Evolutionary conservation across 1,284 basidiomycete genomes (phyloP).

Genomic region (Malassezia slooffiae): DNA sequence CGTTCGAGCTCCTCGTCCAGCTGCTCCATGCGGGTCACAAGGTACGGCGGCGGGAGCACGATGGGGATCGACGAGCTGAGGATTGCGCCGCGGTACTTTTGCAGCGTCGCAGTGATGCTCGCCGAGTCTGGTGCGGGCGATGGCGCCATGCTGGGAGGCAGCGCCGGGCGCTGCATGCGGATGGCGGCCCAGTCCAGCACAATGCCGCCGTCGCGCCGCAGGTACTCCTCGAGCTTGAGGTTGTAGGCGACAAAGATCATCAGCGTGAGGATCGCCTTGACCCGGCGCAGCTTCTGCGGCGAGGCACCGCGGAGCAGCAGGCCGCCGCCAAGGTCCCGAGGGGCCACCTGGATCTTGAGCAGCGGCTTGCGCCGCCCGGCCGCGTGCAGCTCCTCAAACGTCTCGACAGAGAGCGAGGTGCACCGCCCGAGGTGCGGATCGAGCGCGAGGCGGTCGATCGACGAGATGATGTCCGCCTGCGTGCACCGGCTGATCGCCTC

Average conservation of each 20-base stretch:
- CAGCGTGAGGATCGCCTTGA: slow-evolving; percentile 86
- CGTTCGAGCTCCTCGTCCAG: slow-evolving; percentile 1
- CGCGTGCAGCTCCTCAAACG: slow-evolving; percentile 63
- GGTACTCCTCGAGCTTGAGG: slow-evolving; percentile 80
- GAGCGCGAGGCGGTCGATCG: slow-evolving; percentile 82
- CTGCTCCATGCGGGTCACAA: slow-evolving; percentile 24
- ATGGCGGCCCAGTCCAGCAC: slow-evolving; percentile 14
- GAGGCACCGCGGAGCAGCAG: slow-evolving; percentile 84
- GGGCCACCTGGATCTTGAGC: slow-evolving; percentile 84
- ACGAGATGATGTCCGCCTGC: slow-evolving; percentile 85
- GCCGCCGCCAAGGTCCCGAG: slow-evolving; percentile 81
- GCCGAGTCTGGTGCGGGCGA: slow-evolving; percentile 15
- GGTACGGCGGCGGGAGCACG: slow-evolving; percentile 25
- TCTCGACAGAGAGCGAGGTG: slow-evolving; percentile 74
- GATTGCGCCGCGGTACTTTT: slow-evolving; percentile 27
- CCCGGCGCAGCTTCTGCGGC: slow-evolving; percentile 62
- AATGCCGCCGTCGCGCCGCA: slow-evolving; percentile 72
- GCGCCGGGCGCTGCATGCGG: neutral
- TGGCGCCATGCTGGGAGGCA: too few species aligned
- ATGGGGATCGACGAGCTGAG: slow-evolving; percentile 32
- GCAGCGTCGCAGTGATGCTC: slow-evolving; percentile 20
- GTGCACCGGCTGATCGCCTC: slow-evolving; percentile 83
- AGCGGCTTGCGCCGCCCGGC: slow-evolving; percentile 71
- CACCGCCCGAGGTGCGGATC: slow-evolving; percentile 86
- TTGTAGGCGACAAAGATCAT: slow-evolving; percentile 80